Conservation (phyloP, 768 basidiomycete species). For the Mycena latifolia region DNA sequence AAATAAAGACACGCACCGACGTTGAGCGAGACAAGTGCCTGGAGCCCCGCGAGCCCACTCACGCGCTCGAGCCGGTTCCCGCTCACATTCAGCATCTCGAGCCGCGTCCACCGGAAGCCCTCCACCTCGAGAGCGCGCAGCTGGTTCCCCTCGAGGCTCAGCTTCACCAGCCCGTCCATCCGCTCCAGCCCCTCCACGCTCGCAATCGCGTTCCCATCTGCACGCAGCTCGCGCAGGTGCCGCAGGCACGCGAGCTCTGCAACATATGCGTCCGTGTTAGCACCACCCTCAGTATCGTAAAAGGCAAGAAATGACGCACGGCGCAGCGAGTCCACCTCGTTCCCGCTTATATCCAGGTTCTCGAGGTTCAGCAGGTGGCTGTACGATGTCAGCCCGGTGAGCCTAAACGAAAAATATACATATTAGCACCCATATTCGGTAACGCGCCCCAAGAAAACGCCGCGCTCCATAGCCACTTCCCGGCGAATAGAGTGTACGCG, state of each 20-base stretch:
- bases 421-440: conserved; percentile 16
- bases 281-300: conserved; percentile 29
- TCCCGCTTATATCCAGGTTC: conserved; percentile 90
- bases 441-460: too few species aligned
- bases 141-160: conserved; percentile 84
- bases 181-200: conserved; percentile 81
- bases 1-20: conserved; percentile 72
- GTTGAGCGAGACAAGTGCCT: conserved; percentile 80
- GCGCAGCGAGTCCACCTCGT: conserved; percentile 87
- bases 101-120: conserved; percentile 73
- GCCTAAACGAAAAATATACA: conserved; percentile 55
- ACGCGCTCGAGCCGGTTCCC: conserved; percentile 76
- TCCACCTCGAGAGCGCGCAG: conserved; percentile 73
- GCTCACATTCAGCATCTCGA: conserved; percentile 89
- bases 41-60: conserved; percentile 69
- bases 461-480: too few species aligned
- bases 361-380: conserved; percentile 89
- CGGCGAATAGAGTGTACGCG: neutral
- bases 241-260: conserved; percentile 87
- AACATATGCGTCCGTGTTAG: conserved; percentile 26
- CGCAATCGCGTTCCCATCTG: conserved; percentile 87
- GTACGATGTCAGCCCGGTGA: conserved; percentile 91
- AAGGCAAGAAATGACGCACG: conserved; percentile 79
- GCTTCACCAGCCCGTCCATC: conserved; percentile 85
- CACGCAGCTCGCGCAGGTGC: conserved; percentile 89